A percentile compares a stretch with the other conserved stretches of the same genome.
phyloP scores from a whole-genome alignment of 1,284 basidiomycete genomes.

The Ustilago nuda region DNA sequence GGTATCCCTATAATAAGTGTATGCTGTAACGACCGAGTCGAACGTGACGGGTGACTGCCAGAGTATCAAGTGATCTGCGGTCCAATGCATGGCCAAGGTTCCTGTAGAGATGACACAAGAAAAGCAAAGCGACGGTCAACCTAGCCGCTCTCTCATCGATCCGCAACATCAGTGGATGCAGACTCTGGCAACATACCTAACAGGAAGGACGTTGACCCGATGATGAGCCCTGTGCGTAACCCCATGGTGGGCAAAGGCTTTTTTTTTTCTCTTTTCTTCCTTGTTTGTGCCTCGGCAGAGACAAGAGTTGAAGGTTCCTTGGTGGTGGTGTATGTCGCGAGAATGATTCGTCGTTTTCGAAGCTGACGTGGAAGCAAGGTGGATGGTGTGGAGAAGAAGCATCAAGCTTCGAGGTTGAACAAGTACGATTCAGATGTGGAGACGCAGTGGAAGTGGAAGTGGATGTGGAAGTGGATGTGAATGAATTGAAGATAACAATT shows the following conservation, averaged over 20 bases:
- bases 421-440: too few species aligned
- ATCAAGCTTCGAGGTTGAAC: too few species aligned
- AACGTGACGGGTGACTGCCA: constrained; percentile 65
- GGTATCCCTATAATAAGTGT: constrained; percentile 63
- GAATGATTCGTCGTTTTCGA: neutral
- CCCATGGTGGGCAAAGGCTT: constrained; percentile 33
- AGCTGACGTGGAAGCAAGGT: neutral
- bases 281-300: neutral
- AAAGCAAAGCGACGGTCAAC: neutral
- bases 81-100: constrained; percentile 68
- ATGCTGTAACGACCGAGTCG: constrained; percentile 57
- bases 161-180: too few species aligned
- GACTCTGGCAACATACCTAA: constrained; percentile 49
- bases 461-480: neutral
- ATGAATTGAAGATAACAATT: too few species aligned
- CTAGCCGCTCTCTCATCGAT: neutral
- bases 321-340: neutral
- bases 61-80: constrained; percentile 65
- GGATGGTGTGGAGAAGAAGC: too few species aligned
- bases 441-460: neutral
- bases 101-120: constrained; percentile 28
- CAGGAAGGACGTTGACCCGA: constrained; percentile 61
- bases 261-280: neutral
- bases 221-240: constrained; percentile 51
- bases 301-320: neutral